Evolutionary conservation across 805 yeast genomes (phyloP).

Genomic region (Wickerhamomyces canadensis): DNA sequence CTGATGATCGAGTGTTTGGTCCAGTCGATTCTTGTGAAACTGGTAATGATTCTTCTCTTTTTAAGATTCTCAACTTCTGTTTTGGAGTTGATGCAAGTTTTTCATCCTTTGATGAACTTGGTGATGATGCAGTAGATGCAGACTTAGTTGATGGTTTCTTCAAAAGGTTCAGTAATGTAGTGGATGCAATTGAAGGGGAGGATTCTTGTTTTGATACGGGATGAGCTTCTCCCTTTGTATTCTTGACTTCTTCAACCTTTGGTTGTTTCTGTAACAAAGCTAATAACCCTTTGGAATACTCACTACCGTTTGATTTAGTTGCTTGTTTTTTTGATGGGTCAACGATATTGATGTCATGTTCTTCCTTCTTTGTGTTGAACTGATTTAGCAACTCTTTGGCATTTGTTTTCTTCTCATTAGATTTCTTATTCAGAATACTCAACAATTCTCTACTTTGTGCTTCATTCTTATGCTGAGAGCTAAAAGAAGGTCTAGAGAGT

Average conservation of each 20-base stretch:
- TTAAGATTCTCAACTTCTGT: conserved; percentile 20
- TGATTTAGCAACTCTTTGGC: conserved; percentile 11
- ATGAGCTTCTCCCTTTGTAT: background rate
- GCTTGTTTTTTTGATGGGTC: background rate
- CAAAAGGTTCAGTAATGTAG: background rate
- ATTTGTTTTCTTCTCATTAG: conserved; percentile 5
- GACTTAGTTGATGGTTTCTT: background rate
- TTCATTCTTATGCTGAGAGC: conserved; percentile 19
- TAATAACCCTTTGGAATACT: conserved; percentile 16
- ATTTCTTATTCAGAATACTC: conserved; percentile 34
- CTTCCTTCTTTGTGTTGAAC: conserved; percentile 7
- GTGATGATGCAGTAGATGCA: background rate
- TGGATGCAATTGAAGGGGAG: background rate
- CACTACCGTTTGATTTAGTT: conserved; percentile 1
- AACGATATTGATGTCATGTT: conserved; percentile 2
- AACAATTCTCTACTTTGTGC: conserved; percentile 38
- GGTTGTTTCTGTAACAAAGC: conserved; percentile 16
- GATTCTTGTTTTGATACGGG: background rate
- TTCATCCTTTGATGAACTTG: conserved; percentile 1
- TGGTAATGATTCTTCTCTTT: conserved; percentile 12
- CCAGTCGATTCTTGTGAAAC: background rate
- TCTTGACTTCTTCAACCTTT: conserved; percentile 1
- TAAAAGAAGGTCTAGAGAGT: conserved; percentile 32
- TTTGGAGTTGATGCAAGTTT: background rate
- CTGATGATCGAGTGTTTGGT: conserved; percentile 3